Conservation (phyloP, 1,284 basidiomycete genomes). For the Pseudozyma tsukubaensis region DNA sequence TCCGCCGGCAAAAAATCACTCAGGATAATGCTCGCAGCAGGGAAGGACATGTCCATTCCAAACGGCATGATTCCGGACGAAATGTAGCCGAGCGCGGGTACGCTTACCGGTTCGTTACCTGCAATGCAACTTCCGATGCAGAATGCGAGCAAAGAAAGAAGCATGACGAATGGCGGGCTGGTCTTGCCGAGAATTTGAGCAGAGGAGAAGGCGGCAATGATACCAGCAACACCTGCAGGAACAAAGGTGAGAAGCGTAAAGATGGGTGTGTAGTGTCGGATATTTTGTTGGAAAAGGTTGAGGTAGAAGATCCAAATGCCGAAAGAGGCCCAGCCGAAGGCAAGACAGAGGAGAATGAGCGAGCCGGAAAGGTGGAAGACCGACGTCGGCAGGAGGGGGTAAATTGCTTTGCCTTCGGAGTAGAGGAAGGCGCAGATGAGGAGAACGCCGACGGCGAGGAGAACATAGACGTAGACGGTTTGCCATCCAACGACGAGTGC, state of each 20-base stretch:
- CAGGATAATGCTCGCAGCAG: constrained; percentile 52
- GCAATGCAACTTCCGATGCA: constrained; percentile 46
- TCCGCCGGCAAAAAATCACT: constrained; percentile 42
- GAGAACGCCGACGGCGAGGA: constrained; percentile 55
- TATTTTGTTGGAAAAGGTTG: constrained; percentile 23
- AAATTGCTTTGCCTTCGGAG: constrained; percentile 24
- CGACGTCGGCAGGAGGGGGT: constrained; percentile 50
- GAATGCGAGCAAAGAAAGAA: constrained; percentile 48
- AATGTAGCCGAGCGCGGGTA: constrained; percentile 34
- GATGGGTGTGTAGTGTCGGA: constrained; percentile 30
- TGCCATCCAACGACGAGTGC: constrained; percentile 58
- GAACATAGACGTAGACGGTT: constrained; percentile 44
- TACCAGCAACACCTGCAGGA: constrained; percentile 37
- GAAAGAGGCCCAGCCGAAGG: constrained; percentile 52
- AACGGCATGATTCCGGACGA: constrained; percentile 40
- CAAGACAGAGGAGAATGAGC: constrained; percentile 39
- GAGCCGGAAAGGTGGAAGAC: constrained; percentile 37
- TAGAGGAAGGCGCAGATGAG: constrained; percentile 42
- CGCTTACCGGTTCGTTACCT: constrained; percentile 32
- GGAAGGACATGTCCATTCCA: constrained; percentile 58
- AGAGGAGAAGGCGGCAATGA: constrained; percentile 46
- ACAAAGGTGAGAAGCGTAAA: constrained; percentile 29
- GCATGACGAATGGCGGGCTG: constrained; percentile 44
- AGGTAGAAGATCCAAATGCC: constrained; percentile 53
- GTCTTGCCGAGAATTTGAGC: constrained; percentile 35